Evolutionary conservation across 345 rosid species (phyloP), one percentile per base, ranked within the genome.

Genomic region (Cardamine occulta): DNA sequence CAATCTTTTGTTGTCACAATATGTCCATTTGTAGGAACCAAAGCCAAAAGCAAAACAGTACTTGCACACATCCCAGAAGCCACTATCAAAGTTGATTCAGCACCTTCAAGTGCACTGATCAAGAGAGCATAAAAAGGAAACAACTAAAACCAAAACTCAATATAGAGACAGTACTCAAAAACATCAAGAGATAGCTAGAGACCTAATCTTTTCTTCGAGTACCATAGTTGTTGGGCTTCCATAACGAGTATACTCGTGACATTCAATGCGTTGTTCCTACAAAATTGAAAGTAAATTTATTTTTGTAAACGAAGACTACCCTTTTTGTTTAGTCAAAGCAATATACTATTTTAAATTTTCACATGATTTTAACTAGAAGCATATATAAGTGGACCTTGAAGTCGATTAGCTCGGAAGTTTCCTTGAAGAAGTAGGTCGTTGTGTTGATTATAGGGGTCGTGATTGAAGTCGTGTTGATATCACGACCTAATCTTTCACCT

Each of bases 51-150:
- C 93, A 84, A 14, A 59, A 91, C 89, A 2, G 88, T 87, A 73
- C 87, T 88, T 62, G 97, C 98, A 78, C 91, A 91, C 98, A 91
- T 93, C 65, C 98, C 97, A 72, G 97, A 93, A 53, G 97, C 89
- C 88, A 89, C 47, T 59, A 91, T 77, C 83, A 93, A 73, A 15
- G 97, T 91, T 29, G 98, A 87, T 76, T 89, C 98, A 26, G 93
- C 98, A 40, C 93, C 93, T 73, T 93, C 98, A 57, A 93, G 93
- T 5, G 93, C 97, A 86, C 98, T 39, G 44, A 2, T 1, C 14
- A 39, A 39, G 15, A 45, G 0, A 57, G 8, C 11, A 69, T 39
- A 28, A 54, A 45, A 70, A 18, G 9, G 31, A 44, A 70, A 70
- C 19, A 69, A 6, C 7, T 39, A 53, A 68, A 2, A 58, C 58